Evolutionary conservation across 2,329 filamentous ascomycete genomes (phyloP).

Genomic region (Emergomyces africanus): DNA sequence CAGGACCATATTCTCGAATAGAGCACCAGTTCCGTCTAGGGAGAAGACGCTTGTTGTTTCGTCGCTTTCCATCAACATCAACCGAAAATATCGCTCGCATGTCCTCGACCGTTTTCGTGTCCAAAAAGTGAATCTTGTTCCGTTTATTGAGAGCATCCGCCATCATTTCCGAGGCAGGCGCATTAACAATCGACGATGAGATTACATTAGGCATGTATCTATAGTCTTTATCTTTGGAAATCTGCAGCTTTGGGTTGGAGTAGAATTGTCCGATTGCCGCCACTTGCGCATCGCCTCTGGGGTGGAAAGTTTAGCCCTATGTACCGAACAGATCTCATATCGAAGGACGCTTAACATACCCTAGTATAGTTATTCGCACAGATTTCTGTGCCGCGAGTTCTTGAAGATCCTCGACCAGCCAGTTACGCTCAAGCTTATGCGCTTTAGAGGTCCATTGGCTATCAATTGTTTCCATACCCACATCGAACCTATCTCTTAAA

Average conservation of each 20-base stretch:
- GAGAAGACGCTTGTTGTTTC: slow-evolving; percentile 83
- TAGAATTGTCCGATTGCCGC: slow-evolving; percentile 91
- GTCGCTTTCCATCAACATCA: slow-evolving; percentile 75
- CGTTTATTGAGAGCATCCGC: slow-evolving; percentile 88
- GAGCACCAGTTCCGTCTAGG: slow-evolving; percentile 94
- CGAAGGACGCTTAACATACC: slow-evolving; percentile 30
- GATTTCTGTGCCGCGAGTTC: slow-evolving; percentile 88
- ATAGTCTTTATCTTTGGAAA: slow-evolving; percentile 82
- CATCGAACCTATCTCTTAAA: slow-evolving; percentile 80
- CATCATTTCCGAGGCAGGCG: slow-evolving; percentile 74
- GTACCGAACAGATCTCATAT: neutral
- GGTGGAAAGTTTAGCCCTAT: slow-evolving; percentile 11
- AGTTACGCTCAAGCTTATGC: slow-evolving; percentile 80
- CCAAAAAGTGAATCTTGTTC: slow-evolving; percentile 60
- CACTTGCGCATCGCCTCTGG: slow-evolving; percentile 81
- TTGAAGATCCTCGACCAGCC: slow-evolving; percentile 81
- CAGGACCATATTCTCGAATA: slow-evolving; percentile 72
- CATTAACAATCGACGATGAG: slow-evolving; percentile 88
- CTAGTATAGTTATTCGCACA: slow-evolving; percentile 78
- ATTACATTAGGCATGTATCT: slow-evolving; percentile 95
- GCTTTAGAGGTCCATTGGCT: slow-evolving; percentile 97
- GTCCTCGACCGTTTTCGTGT: slow-evolving; percentile 70
- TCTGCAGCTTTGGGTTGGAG: slow-evolving; percentile 68
- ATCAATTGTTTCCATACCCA: slow-evolving; percentile 80
- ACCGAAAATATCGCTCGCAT: slow-evolving; percentile 90